Base-by-base conservation (phyloP, 352 stramenopile species). In the Pythium graminicola region DNA sequence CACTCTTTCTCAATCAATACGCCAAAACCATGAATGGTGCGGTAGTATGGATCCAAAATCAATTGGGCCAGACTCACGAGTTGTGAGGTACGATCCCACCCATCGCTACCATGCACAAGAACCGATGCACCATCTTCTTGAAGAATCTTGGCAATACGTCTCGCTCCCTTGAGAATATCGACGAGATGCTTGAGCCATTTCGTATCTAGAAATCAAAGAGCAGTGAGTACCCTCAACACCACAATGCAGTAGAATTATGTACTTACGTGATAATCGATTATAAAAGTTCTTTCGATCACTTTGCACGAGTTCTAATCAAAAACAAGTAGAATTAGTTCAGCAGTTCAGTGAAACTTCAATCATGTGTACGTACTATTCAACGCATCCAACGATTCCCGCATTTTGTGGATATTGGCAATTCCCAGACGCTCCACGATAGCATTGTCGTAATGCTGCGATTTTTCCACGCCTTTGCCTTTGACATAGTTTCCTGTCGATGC, bases 361-460 rank as follows among this genome's bases (percentile, higher is more conserved):
- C 1, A 29, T n/a, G n/a, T n/a, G 13, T 1, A 71, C 75, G 39
- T 58, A 90, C 79, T 62, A 53, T 89, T 84, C 3, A 97, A 54
- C 11, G 70, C 65, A 58, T 97, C 85, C 54, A 99, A 81, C 0
- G 89, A 94, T 61, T 98, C 90, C 43, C 96, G 93, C 74, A 99
- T 98, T 50, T 95, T 96, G 79, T 99, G 96, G 60, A 99, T 99
- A 66, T 99, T 99, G 14, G 88, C 93, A 61, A 99, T 99, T 20
- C 95, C 95, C 81, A 97, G 96, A 70, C 99, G 99, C 50, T 97
- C 90, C 40, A 99, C 86, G 2, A 86, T 95, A 10, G 87, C 85
- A 43, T 96, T 95, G 44, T 95, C 79, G 67, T 99, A 99, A 65
- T 98, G 86, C 59, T 95, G 90, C 14, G 89, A 96, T 68, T 98